phyloP scores from a whole-genome alignment of 305 asterid genomes.

The Salvia sclarea region DNA sequence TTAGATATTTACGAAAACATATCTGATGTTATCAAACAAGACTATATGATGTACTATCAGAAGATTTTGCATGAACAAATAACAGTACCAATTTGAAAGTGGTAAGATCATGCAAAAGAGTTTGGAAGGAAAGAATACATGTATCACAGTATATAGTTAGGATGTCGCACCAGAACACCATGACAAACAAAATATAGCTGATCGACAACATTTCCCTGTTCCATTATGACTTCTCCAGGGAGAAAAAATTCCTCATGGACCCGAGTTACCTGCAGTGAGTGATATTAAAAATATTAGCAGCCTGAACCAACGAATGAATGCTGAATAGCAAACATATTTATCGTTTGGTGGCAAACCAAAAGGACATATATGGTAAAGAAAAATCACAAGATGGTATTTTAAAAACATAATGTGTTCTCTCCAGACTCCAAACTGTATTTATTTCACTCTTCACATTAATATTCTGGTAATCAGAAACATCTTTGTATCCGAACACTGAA shows the following conservation, averaged over 20 bases:
- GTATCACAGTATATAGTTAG: background rate
- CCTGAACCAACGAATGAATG: background rate
- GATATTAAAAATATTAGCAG: background rate
- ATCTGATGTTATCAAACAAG: background rate
- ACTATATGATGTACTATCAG: background rate
- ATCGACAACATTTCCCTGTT: slow-evolving; percentile 75
- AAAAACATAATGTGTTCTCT: background rate
- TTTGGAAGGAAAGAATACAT: background rate
- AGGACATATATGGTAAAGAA: background rate
- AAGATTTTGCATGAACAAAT: background rate
- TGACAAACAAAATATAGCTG: slow-evolving; percentile 80
- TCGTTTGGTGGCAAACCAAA: background rate
- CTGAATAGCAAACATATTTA: background rate
- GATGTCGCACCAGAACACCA: slow-evolving; percentile 59
- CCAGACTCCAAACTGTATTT: background rate
- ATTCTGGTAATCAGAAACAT: background rate
- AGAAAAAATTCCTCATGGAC: slow-evolving; percentile 92
- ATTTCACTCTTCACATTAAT: background rate
- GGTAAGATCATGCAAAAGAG: background rate
- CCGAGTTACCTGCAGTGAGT: slow-evolving; percentile 58
- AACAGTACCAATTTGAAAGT: background rate
- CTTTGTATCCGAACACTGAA: background rate
- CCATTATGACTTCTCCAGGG: slow-evolving; percentile 90
- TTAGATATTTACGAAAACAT: background rate
- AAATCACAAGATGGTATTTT: background rate